Base-by-base conservation (phyloP, 306 rosid genomes). In the Hippophae tibetana region DNA sequence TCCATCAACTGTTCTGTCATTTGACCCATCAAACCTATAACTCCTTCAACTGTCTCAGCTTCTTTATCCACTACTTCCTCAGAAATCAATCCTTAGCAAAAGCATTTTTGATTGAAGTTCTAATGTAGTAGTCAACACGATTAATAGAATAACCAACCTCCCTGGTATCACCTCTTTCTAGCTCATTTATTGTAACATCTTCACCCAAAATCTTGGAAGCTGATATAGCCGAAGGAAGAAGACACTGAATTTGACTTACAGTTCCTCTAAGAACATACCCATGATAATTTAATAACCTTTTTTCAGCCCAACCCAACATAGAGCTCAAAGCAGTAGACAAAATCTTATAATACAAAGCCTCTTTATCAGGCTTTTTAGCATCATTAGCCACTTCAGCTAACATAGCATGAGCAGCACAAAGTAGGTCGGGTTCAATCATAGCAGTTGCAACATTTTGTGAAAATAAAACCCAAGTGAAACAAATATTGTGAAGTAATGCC, bases 391-490 rank as follows among this genome's bases (percentile, higher is more conserved):
- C 99, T 66, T 93, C 99, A 5, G 38, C 45, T 72, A 93, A 43
- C 95, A 93, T 86, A 7, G 75, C 77, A 53, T 88, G 77, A 8
- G 97, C 75, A n/a, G 97, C 99, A 63, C 74, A 73, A 3, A 93
- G 84, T 58, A 93, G 87, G 47, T 93, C 94, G 5, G 76, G 68
- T 63, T 93, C 99, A 5, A 82, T 73, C 69, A 76, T 82, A 12
- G 94, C 95, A 0, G 99, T 93, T 46, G 41, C 69, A 3, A 88
- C 68, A 40, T 88, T 88, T 10, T 88, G 96, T 26, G 77, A 90
- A 63, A 93, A 93, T 64, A 93, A 53, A 14, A 79, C 82, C 99
- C 99, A 93, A 41, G 99, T 71, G 59, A 93, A 88, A 58, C 97
- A 93, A 13, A 82, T 54, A 56, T 88, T 88, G 64, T 88, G 97